Evolutionary conservation across 768 basidiomycete genomes (phyloP), one percentile per base, ranked within the genome.

Genomic region (Collybia nuda): DNA sequence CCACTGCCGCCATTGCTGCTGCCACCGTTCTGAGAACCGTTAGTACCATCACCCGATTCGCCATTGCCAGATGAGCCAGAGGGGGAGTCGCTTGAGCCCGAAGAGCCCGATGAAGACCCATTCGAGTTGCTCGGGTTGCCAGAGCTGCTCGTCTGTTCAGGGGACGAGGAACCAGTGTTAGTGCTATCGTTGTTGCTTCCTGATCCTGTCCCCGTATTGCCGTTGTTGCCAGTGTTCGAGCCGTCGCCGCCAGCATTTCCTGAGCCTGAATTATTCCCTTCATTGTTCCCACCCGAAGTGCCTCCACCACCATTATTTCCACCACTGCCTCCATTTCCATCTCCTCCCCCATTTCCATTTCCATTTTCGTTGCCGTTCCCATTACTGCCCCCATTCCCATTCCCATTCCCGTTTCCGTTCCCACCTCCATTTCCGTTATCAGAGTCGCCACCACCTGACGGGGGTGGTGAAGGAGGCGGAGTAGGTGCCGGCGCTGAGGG

Each of bases 201-300:
- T 5, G 32, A 32, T 32, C 32, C 32, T 11, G 58, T 51, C 2
- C 35, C 48, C 17, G 53, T 45, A 36, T 36, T 51, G 15, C 47
- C 52, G 19, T 39, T 40, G 21, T 15, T 54, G 12, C 23, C 47
- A 7, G 24, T 3, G 29, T 38, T 44, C 12, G 40, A 44, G 18
- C 38, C 48, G 18, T 54, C 43, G 28, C 39, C 51, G 6, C 21
- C 52, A 26, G 44, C 49, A 47, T 38, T 44, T 8, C 19, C 40
- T 37, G 57, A 19, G 2, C 21, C 35, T 14, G 49, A 39, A 19
- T 38, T 32, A 44, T 24, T 50, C 14, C 59, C 56, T 44, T 54
- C 54, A 40, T 37, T 58, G 17, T 56, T 52, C 15, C 42, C 51
- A 0, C 59, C 53, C 40, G 50, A 58, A 4, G 46, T 41, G 35